These are phyloP conservation scores for Torulaspora globosa DNA, from an alignment of 1,139 yeast genomes.

Conservation along the genomic window DNA sequence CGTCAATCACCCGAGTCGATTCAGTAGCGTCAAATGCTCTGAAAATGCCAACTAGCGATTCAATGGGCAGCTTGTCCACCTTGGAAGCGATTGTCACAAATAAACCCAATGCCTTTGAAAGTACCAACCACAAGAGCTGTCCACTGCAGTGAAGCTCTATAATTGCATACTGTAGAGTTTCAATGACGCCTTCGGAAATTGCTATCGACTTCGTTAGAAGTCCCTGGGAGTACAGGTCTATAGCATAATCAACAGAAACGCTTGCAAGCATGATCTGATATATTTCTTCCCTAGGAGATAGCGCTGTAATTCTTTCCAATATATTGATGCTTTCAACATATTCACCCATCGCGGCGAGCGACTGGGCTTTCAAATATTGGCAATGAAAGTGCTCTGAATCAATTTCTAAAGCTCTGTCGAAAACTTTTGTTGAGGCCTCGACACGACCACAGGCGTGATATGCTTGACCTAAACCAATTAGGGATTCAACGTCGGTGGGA, in stretches of 20 bases:
- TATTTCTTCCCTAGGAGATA: conserved; percentile 51
- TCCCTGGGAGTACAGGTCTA: conserved; percentile 53
- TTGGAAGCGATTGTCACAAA: conserved; percentile 47
- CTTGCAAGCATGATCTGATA: conserved; percentile 57
- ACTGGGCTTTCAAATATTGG: conserved; percentile 61
- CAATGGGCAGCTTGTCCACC: conserved; percentile 44
- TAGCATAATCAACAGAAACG: conserved; percentile 52
- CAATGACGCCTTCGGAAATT: conserved; percentile 44
- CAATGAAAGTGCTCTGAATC: conserved; percentile 58
- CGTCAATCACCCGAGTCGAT: conserved; percentile 25
- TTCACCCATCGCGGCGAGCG: conserved; percentile 50
- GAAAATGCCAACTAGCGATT: conserved; percentile 41
- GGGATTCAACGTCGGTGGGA: conserved; percentile 66
- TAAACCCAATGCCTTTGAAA: conserved; percentile 46
- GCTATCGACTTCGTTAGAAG: conserved; percentile 62
- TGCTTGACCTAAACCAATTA: conserved; percentile 95
- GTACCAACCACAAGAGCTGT: conserved; percentile 50
- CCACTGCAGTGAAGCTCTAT: conserved; percentile 37
- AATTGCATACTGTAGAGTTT: conserved; percentile 27
- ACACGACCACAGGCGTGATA: conserved; percentile 78
- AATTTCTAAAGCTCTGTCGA: conserved; percentile 56
- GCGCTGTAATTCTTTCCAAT: conserved; percentile 43
- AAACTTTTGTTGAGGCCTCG: conserved; percentile 83
- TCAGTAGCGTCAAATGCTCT: conserved; percentile 14
- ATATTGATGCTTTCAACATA: conserved; percentile 45